Evolutionary conservation across 2,329 filamentous ascomycete genomes (phyloP), one percentile per base, ranked within the genome.

Genomic region (Epichloe aotearoae): DNA sequence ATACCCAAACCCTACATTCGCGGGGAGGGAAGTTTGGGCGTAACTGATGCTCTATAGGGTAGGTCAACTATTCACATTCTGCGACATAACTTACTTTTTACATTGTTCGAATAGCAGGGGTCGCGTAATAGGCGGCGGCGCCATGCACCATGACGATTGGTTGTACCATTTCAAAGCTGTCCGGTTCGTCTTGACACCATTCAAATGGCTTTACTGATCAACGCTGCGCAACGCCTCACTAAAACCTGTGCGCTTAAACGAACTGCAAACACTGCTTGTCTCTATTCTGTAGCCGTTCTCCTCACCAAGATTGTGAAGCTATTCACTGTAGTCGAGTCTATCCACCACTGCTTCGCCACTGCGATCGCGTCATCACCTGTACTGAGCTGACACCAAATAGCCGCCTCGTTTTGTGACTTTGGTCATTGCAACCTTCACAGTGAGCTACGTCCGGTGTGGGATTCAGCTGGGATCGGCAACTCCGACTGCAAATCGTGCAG

Each of bases 131-230:
- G 23, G 23, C 7, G n/a, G 5, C n/a, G 30, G 43, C 26, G 15
- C 42, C 42, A 52, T 47, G 42, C 45, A 47, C 48, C 15, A 51
- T 50, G 53, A 53, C 53, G 49, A 53, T 38, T 50, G 50, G 47
- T 26, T 26, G 23, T 26, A 26, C 23, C 23, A 8, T 26, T 26
- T 34, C 44, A 26, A 26, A 26, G 7, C 26, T 26, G 7, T 3
- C 26, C 7, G 26, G 26, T 26, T 26, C 23, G 23, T 7, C 23
- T 26, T 26, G 6, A 26, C 23, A 14, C 5, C n/a, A 6, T 14
- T 38, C 12, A 38, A 38, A 8, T 4, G 14, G 40, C 19, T 23
- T 5, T n/a, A 42, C 19, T 23, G 17, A 42, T 15, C 12, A 11
- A n/a, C 20, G 17, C 43, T 19, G 7, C 30, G 3, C 3, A 45